Conservation (phyloP, 371 early-diverging fungal species). For the Dinochytrium kinnereticum region DNA sequence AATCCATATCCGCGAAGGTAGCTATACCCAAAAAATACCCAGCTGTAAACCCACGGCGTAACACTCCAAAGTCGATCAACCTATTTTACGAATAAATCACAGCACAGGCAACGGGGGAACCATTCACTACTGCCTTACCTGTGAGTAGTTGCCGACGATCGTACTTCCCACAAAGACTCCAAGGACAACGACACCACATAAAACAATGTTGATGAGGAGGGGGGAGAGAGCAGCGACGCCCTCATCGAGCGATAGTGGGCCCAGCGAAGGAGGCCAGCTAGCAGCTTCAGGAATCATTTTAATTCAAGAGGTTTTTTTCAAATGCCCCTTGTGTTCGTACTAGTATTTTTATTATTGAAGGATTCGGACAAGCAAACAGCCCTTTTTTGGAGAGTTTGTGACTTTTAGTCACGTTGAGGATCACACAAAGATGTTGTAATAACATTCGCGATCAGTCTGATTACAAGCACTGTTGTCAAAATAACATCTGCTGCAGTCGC, state of each 20-base stretch:
- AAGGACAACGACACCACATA: conserved; percentile 8
- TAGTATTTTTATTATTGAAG: too few relatives aligned
- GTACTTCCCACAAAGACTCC: conserved; percentile 23
- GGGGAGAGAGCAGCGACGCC: conserved; percentile 16
- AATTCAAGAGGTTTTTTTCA: too few relatives aligned
- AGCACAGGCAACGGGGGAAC: neutral
- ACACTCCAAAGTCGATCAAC: conserved; percentile 49
- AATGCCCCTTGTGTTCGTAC: too few relatives aligned
- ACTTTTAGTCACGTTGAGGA: too few relatives aligned
- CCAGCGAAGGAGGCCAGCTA: conserved; percentile 6
- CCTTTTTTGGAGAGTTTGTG: too few relatives aligned
- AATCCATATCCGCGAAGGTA: conserved; percentile 30
- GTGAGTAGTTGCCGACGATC: conserved; percentile 41
- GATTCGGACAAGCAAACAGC: too few relatives aligned
- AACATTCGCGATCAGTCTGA: too few relatives aligned
- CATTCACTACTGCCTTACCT: conserved; percentile 12
- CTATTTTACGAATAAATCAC: neutral
- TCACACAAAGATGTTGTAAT: too few relatives aligned
- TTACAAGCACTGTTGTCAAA: neutral
- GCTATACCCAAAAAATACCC: conserved; percentile 62
- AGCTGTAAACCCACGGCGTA: conserved; percentile 64
- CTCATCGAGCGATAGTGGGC: neutral
- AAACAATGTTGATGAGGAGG: neutral
- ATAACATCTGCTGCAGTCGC: neutral
- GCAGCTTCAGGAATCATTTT: neutral